Percentiles rank a stretch among this genome's conserved stretches.
Evolutionary conservation across 495 filamentous ascomycete species (phyloP).

Genomic region (Sabuloglossum arenarium): DNA sequence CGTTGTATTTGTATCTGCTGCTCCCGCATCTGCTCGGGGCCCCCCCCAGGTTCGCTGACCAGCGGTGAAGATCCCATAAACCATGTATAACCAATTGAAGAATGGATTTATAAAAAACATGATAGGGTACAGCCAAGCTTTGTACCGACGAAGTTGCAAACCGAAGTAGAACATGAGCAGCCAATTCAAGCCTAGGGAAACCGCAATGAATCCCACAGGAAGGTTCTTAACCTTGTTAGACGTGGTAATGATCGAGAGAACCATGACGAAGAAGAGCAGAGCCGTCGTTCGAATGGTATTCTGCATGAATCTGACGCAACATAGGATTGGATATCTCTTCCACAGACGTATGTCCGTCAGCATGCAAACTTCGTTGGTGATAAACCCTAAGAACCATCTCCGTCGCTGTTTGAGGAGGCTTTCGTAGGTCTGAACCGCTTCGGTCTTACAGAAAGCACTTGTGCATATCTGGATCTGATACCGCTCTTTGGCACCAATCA

Average conservation of each 20-base stretch:
- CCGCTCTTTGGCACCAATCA: conserved; percentile 84
- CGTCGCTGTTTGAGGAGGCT: conserved; percentile 88
- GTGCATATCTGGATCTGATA: conserved; percentile 98
- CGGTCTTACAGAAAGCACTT: conserved; percentile 94
- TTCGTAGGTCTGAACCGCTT: conserved; percentile 74
- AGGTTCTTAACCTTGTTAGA: conserved; percentile 55
- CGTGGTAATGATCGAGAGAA: conserved; percentile 71
- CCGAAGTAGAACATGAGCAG: conserved; percentile 94
- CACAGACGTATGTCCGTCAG: conserved; percentile 83
- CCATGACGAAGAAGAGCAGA: conserved; percentile 87
- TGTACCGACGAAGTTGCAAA: conserved; percentile 63
- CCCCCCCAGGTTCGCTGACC: conserved; percentile 95
- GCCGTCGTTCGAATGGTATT: conserved; percentile 95
- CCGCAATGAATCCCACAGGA: conserved; percentile 82
- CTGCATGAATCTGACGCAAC: conserved; percentile 77
- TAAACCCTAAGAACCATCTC: conserved; percentile 93
- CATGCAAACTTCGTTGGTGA: conserved; percentile 98
- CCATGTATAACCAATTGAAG: conserved; percentile 98
- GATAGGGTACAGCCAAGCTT: conserved; percentile 82
- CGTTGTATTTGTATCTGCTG: conserved; percentile 58
- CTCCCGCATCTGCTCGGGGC: conserved; percentile 75
- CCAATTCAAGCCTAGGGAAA: conserved; percentile 93
- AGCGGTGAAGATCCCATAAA: conserved; percentile 72
- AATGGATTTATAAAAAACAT: conserved; percentile 96
- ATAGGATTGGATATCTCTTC: conserved; percentile 79